Evolutionary conservation across 495 filamentous ascomycete genomes (phyloP).

Genomic region (Aspergillus conjunctus): DNA sequence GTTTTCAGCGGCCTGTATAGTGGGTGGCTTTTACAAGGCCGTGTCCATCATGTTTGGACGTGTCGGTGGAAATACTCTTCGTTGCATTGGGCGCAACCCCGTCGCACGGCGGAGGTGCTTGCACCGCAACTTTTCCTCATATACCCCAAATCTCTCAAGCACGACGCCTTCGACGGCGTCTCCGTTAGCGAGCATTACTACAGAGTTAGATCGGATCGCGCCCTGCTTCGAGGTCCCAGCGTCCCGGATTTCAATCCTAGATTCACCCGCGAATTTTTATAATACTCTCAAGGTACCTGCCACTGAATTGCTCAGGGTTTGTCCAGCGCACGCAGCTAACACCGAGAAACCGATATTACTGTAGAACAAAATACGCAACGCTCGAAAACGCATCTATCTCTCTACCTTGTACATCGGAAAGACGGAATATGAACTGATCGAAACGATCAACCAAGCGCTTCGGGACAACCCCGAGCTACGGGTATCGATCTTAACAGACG

Average conservation of each 20-base stretch:
- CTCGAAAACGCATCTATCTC: slow-evolving; percentile 79
- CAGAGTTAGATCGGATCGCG: slow-evolving; percentile 84
- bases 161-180: slow-evolving; percentile 38
- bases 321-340: slow-evolving; percentile 22
- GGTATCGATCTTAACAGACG: slow-evolving; percentile 92
- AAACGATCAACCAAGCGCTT: slow-evolving; percentile 75
- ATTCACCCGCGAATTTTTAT: slow-evolving; percentile 83
- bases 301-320: not conserved
- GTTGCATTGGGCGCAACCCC: slow-evolving; percentile 37
- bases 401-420: slow-evolving; percentile 96
- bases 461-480: slow-evolving; percentile 75
- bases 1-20: not conserved
- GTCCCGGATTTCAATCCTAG: slow-evolving; percentile 76
- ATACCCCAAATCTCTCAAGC: slow-evolving; percentile 29
- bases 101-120: slow-evolving; percentile 34
- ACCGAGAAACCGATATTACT: slow-evolving; percentile 1
- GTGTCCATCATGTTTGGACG: slow-evolving; percentile 43
- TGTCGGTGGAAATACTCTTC: slow-evolving; percentile 42
- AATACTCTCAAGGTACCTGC: slow-evolving; percentile 75
- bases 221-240: slow-evolving; percentile 85
- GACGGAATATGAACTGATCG: slow-evolving; percentile 86
- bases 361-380: slow-evolving; percentile 77
- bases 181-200: slow-evolving; percentile 59
- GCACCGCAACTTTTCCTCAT: slow-evolving; percentile 46
- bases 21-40: not conserved